Base-by-base conservation (phyloP, 2,329 filamentous ascomycete species). In the Claviceps africana region DNA sequence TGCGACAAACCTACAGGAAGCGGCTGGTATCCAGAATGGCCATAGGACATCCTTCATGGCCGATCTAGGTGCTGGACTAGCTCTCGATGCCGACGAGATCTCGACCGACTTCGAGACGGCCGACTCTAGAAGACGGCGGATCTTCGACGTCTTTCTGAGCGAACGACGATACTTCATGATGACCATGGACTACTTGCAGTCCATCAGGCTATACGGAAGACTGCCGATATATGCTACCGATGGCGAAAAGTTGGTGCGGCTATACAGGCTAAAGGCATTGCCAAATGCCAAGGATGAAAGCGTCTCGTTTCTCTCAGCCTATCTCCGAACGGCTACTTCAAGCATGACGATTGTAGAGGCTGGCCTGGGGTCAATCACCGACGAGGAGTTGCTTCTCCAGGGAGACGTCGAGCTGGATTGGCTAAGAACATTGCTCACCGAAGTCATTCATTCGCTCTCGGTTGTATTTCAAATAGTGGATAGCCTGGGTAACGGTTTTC, bases 391-490 rank as follows among this genome's bases (percentile, higher is more conserved):
- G 11, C 57, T 77, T 52, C 62, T 72, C 39, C 72, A 75, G 1
- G 79, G 81, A 25, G 75, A 78, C 37, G 58, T 78, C 11, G 74
- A 78, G 54, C 48, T 75, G 7, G 72, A 77, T 50, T 91, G 84
- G 81, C 67, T 77, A 25, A 74, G 75, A 51, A 81, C 76, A 5
- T 70, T 82, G 28, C 70, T 89, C 22, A 79, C 81, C 15, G 88
- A 95, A 65, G 76, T 85, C 44, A 72, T 85, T 40, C 85, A 93
- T 62, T 76, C 83, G 42, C 72, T 93, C 66, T 83, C 88, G 48
- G 73, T 89, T 17, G 70, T 88, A 25, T 86, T 90, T 59, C 76
- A 88, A 57, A 73, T 86, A n/a, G 68, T 88, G 35, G 82, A 86
- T 56, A 69, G 77, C 47, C 74, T 76, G 49, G 65, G 72, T 39